Percentiles rank a stretch among this genome's conserved stretches.
Conservation (phyloP, 148 eudicot species). For the Vaccinium corymbosum region DNA sequence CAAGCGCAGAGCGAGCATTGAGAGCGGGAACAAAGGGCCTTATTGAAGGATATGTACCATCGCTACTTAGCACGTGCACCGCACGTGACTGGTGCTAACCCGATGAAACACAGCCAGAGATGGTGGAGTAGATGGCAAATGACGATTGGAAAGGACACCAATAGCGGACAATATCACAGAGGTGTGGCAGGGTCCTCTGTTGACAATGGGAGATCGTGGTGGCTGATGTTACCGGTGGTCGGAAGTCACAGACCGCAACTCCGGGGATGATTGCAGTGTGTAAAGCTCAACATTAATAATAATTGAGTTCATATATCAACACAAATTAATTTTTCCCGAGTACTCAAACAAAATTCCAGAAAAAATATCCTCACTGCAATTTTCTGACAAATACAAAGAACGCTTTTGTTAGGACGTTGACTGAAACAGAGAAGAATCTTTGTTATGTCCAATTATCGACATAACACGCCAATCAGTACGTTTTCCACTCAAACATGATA, state of each 20-base stretch:
- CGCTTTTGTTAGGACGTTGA: neutral
- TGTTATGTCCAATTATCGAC: neutral
- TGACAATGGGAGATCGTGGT: neutral
- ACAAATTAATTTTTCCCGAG: neutral
- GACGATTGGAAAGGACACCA: neutral
- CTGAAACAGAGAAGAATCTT: neutral
- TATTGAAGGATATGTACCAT: too few species aligned
- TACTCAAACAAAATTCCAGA: neutral
- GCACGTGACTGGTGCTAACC: neutral
- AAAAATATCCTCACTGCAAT: neutral
- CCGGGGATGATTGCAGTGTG: neutral
- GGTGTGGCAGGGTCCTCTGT: conserved; percentile 1
- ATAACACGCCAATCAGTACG: too few species aligned
- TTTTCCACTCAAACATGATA: neutral
- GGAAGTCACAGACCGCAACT: neutral
- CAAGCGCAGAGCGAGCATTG: too few species aligned
- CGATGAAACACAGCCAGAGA: neutral
- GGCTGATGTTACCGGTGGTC: neutral
- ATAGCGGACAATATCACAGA: neutral
- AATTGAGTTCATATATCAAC: neutral
- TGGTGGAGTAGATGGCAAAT: neutral
- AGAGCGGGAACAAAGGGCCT: too few species aligned
- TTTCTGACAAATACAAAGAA: neutral
- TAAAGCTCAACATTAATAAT: too few species aligned
- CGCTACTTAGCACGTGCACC: too few species aligned